Evolutionary conservation across 78 protist species (phyloP).

Genomic region (Dictyostelium firmibasis): DNA sequence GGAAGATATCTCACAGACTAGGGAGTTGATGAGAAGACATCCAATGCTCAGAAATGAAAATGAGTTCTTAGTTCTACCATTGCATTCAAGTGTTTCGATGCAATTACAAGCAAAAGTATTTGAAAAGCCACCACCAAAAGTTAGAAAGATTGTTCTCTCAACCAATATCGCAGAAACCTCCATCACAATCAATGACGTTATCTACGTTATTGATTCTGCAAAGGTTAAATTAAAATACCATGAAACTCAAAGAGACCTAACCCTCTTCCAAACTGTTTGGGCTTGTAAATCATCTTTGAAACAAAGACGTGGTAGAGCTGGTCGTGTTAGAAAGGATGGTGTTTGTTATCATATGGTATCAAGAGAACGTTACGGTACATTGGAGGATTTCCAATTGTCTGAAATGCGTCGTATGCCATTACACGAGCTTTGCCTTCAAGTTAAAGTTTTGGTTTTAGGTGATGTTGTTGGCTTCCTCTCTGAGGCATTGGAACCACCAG

Average conservation of each 20-base stretch:
- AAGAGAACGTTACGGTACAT: conserved; percentile 8
- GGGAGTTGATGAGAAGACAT: background rate
- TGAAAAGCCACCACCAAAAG: conserved; percentile 58
- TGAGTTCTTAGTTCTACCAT: conserved; percentile 76
- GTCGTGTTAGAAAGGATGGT: conserved; percentile 87
- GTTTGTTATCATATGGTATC: conserved; percentile 81
- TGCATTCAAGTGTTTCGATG: conserved; percentile 73
- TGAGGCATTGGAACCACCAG: conserved; percentile 14
- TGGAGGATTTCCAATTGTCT: conserved; percentile 70
- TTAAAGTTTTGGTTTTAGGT: conserved; percentile 4
- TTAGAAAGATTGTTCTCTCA: conserved; percentile 87
- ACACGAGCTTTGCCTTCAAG: conserved; percentile 76
- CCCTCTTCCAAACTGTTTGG: conserved; percentile 63
- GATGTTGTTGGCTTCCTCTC: background rate
- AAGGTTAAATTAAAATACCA: conserved; percentile 26
- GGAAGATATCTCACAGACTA: conserved; percentile 15
- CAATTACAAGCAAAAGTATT: conserved; percentile 54
- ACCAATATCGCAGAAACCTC: conserved; percentile 94
- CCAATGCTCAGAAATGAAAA: conserved; percentile 12
- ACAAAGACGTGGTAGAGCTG: conserved; percentile 92
- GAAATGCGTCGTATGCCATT: conserved; percentile 91
- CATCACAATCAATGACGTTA: conserved; percentile 89
- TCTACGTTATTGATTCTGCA: conserved; percentile 90
- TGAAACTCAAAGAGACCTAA: conserved; percentile 64
- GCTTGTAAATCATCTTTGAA: conserved; percentile 35